Evolutionary conservation across 192 early-diverging fungal genomes (phyloP), one percentile per base, ranked within the genome.

Genomic region (Obelidium mucronatum): DNA sequence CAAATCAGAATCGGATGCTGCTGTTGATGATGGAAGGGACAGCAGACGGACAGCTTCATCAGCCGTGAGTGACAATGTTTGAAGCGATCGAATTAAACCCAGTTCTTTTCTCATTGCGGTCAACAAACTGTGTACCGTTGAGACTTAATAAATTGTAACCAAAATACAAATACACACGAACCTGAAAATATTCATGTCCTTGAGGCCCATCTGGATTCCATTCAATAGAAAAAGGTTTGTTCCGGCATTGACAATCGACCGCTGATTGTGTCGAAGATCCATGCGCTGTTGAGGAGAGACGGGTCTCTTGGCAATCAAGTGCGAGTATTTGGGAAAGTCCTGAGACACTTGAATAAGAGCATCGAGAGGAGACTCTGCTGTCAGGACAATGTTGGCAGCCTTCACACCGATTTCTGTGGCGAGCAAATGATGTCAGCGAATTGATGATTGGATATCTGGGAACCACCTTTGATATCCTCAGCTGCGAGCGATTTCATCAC

Each of bases 261-360:
- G 37, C 68, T 73, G 75, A 64, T 84, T 80, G n/a, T 35, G 28
- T 24, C 66, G 31, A 31, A 91, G 80, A 24, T 86, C 85, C 1
- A 69, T 40, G 19, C 68, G 78, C 0, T 91, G 71, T 3, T 86
- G 79, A 13, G 74, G 59, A 71, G 90, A 85, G 1, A 93, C 22
- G 0, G 68, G 59, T 24, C 85, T 63, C 1, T 90, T 84, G 4
- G 67, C 75, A 26, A 97, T 79, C 34, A 88, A 77, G 72, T 96
- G 92, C 3, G 95, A 93, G 73, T 94, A 93, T 70, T 94, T 95
- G 2, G 96, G 97, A 75, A 97, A 93, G 78, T 97, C 89, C 76
- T 95, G 94, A 3, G 91, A 79, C 2, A 96, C 72, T 44, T 88
- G 86, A 34, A 83, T 82, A 24, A 99, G 80, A 3, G 91, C 81